Conservation (phyloP, 78 protist genomes). For the Polysphondylium violaceum region DNA sequence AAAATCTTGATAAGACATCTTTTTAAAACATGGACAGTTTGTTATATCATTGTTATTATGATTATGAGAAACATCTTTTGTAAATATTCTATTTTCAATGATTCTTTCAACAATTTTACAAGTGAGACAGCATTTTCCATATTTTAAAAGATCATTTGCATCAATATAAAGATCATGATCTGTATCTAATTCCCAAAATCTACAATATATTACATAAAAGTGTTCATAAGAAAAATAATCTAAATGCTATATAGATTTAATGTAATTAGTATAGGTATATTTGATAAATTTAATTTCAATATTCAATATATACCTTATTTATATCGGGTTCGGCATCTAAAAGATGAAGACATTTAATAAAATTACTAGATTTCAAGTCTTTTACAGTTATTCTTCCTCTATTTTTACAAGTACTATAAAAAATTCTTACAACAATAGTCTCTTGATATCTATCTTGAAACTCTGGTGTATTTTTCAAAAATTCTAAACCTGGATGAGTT, state of each 20-base stretch:
- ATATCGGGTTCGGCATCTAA: constrained; percentile 88
- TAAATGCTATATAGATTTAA: constrained; percentile 47
- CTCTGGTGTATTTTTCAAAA: constrained; percentile 87
- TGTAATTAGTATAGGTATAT: neutral
- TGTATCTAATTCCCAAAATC: constrained; percentile 97
- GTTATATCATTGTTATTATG: too few species aligned
- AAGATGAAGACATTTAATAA: constrained; percentile 40
- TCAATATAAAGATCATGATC: constrained; percentile 91
- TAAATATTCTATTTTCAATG: constrained; percentile 37
- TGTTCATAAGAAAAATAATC: constrained; percentile 96
- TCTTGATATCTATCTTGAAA: constrained; percentile 91
- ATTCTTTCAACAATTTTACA: constrained; percentile 41
- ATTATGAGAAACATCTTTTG: constrained; percentile 13
- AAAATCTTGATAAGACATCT: constrained; percentile 49
- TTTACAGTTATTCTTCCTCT: constrained; percentile 65
- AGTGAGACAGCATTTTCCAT: constrained; percentile 64
- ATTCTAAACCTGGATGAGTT: constrained; percentile 93
- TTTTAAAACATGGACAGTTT: too few species aligned
- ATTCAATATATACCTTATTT: constrained; percentile 80
- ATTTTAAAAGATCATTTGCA: constrained; percentile 57
- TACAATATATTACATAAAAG: constrained; percentile 96
- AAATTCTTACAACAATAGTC: constrained; percentile 89
- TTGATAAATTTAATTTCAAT: neutral
- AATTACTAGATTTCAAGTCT: constrained; percentile 63
- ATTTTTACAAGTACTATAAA: constrained; percentile 75